Conservation (phyloP, 225 moss, liverwort and hornwort species). For the Neckera pumila region DNA sequence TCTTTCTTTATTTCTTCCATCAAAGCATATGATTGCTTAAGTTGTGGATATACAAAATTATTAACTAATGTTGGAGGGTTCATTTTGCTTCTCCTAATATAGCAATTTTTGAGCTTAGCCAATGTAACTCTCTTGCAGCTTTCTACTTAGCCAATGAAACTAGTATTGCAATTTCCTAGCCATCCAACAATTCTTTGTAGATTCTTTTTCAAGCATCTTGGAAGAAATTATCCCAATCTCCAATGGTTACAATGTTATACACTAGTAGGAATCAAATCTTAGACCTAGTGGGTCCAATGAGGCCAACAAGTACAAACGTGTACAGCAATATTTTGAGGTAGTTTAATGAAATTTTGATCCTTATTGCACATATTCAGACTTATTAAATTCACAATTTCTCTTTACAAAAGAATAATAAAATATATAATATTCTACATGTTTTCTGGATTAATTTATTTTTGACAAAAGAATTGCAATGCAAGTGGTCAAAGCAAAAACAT, state of each 20-base stretch:
- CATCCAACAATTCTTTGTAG: background rate
- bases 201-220: too few species aligned
- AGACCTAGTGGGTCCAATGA: fast-evolving
- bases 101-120: too few species aligned
- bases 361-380: background rate
- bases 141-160: background rate
- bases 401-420: background rate
- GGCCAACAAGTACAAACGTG: background rate
- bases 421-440: background rate
- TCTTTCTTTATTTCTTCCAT: background rate
- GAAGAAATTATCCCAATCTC: too few species aligned
- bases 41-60: background rate
- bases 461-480: background rate
- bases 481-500: background rate
- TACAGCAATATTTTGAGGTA: background rate
- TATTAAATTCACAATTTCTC: background rate
- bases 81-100: too few species aligned
- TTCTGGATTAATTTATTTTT: background rate
- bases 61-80: background rate
- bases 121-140: too few species aligned
- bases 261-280: background rate
- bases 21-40: background rate
- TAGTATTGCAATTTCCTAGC: background rate
- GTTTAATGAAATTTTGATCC: background rate
- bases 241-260: too few species aligned